phyloP scores from a whole-genome alignment of 148 eudicot genomes.

The Rhododendron ovatum region DNA sequence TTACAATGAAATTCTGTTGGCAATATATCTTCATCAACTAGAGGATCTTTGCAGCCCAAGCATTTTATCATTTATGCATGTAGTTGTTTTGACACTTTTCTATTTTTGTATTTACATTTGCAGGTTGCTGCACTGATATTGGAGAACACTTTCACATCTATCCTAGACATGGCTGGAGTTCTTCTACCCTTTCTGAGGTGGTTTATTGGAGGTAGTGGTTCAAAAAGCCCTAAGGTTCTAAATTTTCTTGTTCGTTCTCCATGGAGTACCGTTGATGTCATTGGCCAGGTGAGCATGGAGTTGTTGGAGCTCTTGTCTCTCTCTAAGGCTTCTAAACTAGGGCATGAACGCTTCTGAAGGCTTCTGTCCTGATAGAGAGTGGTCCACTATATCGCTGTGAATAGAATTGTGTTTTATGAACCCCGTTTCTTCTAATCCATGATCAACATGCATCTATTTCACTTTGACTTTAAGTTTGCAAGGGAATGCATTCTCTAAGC shows the following conservation, averaged over 20 bases:
- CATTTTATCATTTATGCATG: not conserved
- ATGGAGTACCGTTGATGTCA: slow-evolving; percentile 77
- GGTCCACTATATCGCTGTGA: not conserved
- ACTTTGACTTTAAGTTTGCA: no score
- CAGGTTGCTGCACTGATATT: slow-evolving; percentile 76
- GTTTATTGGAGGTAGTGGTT: slow-evolving; percentile 76
- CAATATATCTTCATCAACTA: not conserved
- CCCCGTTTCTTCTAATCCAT: no score
- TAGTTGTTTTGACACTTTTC: not conserved
- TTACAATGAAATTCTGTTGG: not conserved
- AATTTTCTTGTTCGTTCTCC: slow-evolving; percentile 81
- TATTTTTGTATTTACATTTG: not conserved
- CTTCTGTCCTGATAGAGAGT: not conserved
- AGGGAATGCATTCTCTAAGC: not conserved
- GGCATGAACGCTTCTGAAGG: not conserved
- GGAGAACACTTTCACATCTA: slow-evolving; percentile 94
- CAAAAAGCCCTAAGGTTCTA: slow-evolving; percentile 62
- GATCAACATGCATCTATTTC: no score
- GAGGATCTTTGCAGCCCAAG: not conserved
- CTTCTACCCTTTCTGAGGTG: slow-evolving; percentile 76
- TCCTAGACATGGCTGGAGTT: slow-evolving; percentile 96
- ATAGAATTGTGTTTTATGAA: not conserved
- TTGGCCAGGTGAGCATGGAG: slow-evolving; percentile 63
- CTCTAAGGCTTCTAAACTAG: not conserved
- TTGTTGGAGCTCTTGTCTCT: slow-evolving; percentile 6